Base-by-base conservation (phyloP, 257 asterid species). In the Solanum raphanifolium region DNA sequence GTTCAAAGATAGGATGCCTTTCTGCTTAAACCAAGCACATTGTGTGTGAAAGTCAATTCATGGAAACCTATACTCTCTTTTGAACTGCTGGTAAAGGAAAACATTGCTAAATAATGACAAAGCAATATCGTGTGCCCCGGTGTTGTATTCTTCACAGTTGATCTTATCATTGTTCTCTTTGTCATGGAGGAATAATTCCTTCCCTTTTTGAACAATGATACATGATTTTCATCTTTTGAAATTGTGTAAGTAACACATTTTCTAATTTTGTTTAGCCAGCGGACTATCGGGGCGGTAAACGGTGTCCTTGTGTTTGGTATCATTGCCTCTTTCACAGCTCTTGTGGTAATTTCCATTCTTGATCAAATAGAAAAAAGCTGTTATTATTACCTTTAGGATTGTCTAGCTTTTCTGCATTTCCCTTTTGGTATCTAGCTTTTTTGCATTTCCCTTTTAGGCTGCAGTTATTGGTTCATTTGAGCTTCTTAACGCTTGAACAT, bases 281-380 rank as follows among this genome's bases (percentile, higher is more conserved):
- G 95, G 72, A 84, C 93, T 87, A 92, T 96, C 72, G 99, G 99
- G 62, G 95, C 98, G 7, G 97, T 94, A 86, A 96, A 96, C 91
- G 99, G 98, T 85, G 93, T 83, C 88, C 92, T 96, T 65, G 95
- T 96, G 68, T 81, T 94, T 75, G 94, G 98, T 87, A 94, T 96
- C 86, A 84, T 96, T 75, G 88, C 91, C 39, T 94, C 98, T 65
- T 96, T 96, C 89, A 87, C 94, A 66, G 93, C 92, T 79, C 98
- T 96, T 88, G 98, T 95, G 99, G 99, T 96, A 94, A 93, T 87
- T 87, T 83, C 85, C 34, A 13, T 36, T 65, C 86, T 87, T 65
- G 25, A 48, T 73, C 84, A 35, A 48, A n/a, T 68, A 65, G 5
- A 27, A 46, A 18, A 46, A 81, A 9, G 29, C 29, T 29, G 68